These are phyloP conservation scores for Silene noctiflora DNA, from an alignment of 179 eudicot species.

Conservation along the genomic window DNA sequence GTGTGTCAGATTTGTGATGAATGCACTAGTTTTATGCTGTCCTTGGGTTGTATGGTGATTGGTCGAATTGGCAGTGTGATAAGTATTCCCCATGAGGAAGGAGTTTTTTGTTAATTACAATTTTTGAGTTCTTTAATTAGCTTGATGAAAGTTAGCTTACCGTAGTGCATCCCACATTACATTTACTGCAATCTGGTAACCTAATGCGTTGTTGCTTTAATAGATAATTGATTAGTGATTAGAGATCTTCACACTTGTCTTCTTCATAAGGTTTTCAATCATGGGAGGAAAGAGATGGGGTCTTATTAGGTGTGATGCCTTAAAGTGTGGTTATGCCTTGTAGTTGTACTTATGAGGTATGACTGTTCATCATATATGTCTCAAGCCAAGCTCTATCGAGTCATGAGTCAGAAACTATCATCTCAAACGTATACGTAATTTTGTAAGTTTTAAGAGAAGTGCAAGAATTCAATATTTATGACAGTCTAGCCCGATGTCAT, in stretches of 20 bases:
- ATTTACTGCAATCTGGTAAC: background rate
- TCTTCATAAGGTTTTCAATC: background rate
- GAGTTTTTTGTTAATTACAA: background rate
- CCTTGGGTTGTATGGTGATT: background rate
- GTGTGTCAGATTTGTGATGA: background rate
- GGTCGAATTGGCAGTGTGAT: background rate
- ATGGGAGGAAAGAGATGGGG: background rate
- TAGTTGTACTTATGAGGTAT: background rate
- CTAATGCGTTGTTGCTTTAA: background rate
- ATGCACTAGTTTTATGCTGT: background rate
- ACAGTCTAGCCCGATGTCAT: too few species aligned
- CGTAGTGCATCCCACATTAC: background rate
- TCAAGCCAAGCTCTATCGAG: background rate
- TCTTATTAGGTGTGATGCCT: background rate
- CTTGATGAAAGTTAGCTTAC: background rate
- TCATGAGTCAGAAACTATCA: background rate
- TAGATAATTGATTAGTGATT: background rate
- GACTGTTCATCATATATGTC: background rate
- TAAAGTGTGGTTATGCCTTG: background rate
- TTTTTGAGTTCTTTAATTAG: background rate
- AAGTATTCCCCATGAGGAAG: background rate
- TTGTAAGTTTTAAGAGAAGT: background rate
- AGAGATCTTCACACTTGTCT: background rate
- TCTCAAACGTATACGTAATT: background rate
- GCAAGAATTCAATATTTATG: too few species aligned